A percentile compares a stretch with the other conserved stretches of the same genome.
These are phyloP conservation scores for Peronosclerospora sorghi DNA, from an alignment of 352 stramenopile genomes.

Conservation along the genomic window DNA sequence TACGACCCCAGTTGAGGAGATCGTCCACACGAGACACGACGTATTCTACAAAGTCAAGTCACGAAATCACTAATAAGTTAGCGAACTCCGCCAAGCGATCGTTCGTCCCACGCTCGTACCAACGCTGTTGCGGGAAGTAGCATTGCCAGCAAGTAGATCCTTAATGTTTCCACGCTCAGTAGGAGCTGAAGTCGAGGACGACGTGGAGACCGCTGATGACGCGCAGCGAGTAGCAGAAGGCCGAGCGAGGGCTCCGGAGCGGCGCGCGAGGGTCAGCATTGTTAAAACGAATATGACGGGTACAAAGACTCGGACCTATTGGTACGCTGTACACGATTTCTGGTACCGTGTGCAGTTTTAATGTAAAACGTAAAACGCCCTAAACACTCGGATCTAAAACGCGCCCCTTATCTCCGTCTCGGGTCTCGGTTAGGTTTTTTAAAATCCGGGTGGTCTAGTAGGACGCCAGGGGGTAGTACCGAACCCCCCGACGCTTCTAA, in stretches of 20 bases:
- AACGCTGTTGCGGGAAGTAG: conserved; percentile 62
- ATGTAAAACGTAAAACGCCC: no score
- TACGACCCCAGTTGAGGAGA: conserved; percentile 97
- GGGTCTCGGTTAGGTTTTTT: conserved; percentile 24
- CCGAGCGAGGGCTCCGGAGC: conserved; percentile 21
- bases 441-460: conserved; percentile 13
- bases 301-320: not conserved
- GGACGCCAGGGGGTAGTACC: conserved; percentile 1
- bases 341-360: no score
- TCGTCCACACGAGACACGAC: conserved; percentile 96
- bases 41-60: conserved; percentile 74
- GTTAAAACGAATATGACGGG: not conserved
- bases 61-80: not conserved
- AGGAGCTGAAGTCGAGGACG: conserved; percentile 14
- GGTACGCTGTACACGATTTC: not conserved
- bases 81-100: no score
- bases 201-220: conserved; percentile 12
- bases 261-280: conserved; percentile 33
- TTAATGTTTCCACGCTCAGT: conserved; percentile 55
- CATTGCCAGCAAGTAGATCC: conserved; percentile 58
- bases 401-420: conserved; percentile 16
- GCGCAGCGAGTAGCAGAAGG: conserved; percentile 13
- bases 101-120: conserved; percentile 34
- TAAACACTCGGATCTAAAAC: no score
- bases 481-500: conserved; percentile 4